Evolutionary conservation across 768 basidiomycete species (phyloP).

Genomic region (Mycena metata): DNA sequence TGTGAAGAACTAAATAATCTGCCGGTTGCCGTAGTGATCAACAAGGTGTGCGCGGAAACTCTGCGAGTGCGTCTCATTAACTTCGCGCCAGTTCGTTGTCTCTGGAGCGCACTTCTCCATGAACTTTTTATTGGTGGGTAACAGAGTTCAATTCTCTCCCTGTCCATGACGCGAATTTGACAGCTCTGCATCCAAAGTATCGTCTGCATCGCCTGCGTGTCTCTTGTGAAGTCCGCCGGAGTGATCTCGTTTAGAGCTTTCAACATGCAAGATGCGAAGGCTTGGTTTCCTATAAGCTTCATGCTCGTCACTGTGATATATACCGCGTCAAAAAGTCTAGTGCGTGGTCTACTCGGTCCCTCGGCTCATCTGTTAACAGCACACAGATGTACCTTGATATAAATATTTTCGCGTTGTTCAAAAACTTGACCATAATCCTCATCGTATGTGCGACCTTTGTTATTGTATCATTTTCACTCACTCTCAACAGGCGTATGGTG

Average conservation of each 20-base stretch:
- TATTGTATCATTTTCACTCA: slow-evolving; percentile 6
- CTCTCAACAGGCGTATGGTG: slow-evolving; percentile 88
- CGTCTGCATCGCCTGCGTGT: slow-evolving; percentile 88
- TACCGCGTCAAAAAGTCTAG: slow-evolving; percentile 96
- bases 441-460: slow-evolving; percentile 69
- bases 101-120: slow-evolving; percentile 95
- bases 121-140: slow-evolving; percentile 84
- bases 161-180: background rate
- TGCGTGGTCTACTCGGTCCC: slow-evolving; percentile 44
- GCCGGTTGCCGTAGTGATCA: no score
- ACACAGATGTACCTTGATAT: slow-evolving; percentile 95
- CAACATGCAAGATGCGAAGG: slow-evolving; percentile 84
- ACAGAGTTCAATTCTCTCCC: background rate
- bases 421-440: slow-evolving; percentile 98
- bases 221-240: slow-evolving; percentile 77
- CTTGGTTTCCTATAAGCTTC: slow-evolving; percentile 96
- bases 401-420: slow-evolving; percentile 97
- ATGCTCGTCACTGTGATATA: slow-evolving; percentile 96
- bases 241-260: slow-evolving; percentile 90
- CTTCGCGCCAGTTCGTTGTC: slow-evolving; percentile 83
- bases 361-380: slow-evolving; percentile 5
- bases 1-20: no score
- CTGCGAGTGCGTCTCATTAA: background rate
- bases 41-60: slow-evolving; percentile 74
- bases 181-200: slow-evolving; percentile 86